phyloP scores from a whole-genome alignment of 2,329 filamentous ascomycete genomes.

The Cytospora paraplurivora region DNA sequence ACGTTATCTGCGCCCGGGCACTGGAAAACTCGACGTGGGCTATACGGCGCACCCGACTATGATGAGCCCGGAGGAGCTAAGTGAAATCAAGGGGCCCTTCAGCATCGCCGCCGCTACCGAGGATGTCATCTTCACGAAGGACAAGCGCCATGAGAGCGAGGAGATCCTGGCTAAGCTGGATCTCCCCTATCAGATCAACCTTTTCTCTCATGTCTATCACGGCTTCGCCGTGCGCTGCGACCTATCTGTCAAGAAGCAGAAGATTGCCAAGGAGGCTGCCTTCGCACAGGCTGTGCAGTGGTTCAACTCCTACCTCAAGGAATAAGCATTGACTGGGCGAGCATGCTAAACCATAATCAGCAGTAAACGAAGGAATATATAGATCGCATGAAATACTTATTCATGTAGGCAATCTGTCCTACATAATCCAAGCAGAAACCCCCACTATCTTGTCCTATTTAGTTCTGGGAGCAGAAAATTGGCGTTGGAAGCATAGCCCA shows the following conservation, averaged over 20 bases:
- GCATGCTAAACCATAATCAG: no score
- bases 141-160: conserved; percentile 49
- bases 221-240: conserved; percentile 24
- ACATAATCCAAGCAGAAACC: no score
- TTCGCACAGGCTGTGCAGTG: conserved; percentile 25
- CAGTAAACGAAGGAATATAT: no score
- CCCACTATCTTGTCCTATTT: no score
- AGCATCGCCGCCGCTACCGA: conserved; percentile 51
- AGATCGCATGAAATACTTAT: no score
- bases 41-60: conserved; percentile 53
- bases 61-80: conserved; percentile 49
- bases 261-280: conserved; percentile 24
- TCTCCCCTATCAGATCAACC: conserved; percentile 32
- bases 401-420: no score
- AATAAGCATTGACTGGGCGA: not conserved
- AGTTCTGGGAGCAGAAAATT: no score
- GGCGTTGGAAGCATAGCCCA: no score
- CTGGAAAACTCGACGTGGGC: conserved; percentile 49
- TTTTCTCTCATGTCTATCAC: conserved; percentile 20
- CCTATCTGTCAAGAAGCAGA: conserved; percentile 19
- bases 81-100: conserved; percentile 46
- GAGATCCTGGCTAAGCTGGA: conserved; percentile 46
- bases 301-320: conserved; percentile 16
- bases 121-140: conserved; percentile 49
- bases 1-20: conserved; percentile 44